Conservation (phyloP, 208 protist species). For the Phytomonas francai region DNA sequence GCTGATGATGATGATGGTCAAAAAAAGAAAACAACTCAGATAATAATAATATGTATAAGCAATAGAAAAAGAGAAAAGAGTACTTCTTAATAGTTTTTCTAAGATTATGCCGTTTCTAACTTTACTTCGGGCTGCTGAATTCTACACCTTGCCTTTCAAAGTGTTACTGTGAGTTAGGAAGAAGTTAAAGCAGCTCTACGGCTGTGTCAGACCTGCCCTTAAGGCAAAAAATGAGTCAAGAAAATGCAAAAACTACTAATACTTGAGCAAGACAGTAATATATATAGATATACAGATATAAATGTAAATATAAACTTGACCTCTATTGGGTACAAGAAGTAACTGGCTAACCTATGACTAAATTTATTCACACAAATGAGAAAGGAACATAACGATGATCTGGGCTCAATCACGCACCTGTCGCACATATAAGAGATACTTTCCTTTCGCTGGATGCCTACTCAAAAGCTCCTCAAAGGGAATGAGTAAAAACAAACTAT, state of each 20-base stretch:
- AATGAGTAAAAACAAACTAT: not conserved
- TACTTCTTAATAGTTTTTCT: not conserved
- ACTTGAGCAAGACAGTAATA: not conserved
- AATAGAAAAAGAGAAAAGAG: slow-evolving; percentile 16
- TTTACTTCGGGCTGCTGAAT: not conserved
- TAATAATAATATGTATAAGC: slow-evolving; percentile 14
- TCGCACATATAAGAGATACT: not conserved
- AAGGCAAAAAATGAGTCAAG: not conserved
- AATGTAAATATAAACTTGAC: not conserved
- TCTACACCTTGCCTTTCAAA: not conserved
- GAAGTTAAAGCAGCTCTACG: not conserved
- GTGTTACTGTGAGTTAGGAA: not conserved
- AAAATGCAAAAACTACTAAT: not conserved
- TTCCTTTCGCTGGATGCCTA: not conserved
- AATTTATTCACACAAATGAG: not conserved
- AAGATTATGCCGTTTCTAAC: not conserved
- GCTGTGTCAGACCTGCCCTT: not conserved
- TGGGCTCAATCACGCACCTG: not conserved
- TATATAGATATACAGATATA: too few species aligned
- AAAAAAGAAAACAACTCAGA: slow-evolving; percentile 12
- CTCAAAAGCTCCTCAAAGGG: not conserved
- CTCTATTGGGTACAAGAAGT: not conserved
- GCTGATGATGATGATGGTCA: not conserved
- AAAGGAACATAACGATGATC: not conserved
- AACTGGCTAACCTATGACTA: not conserved